Base-by-base conservation (phyloP, 2,329 filamentous ascomycete genomes). In the Lachnellula hyalina region DNA sequence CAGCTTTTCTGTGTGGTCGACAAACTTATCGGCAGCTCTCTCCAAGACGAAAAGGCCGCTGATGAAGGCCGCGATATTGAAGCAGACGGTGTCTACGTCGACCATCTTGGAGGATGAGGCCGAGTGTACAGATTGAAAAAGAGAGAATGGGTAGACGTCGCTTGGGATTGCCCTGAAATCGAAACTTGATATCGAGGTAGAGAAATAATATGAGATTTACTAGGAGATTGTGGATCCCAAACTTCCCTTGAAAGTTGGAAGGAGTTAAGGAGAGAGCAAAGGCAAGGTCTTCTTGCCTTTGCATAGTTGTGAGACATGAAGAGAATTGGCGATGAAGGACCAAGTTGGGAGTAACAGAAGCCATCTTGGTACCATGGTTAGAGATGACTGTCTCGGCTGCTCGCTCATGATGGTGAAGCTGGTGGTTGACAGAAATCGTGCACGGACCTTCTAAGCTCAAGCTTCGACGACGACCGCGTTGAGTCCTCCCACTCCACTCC, bases 21-120 rank as follows among this genome's bases (percentile, higher is more conserved):
- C 70, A 63, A 81, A 80, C 50, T 74, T 75, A 63, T 81, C 77
- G 21, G 77, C 76, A 8, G 77, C 77, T 56, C 68, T 75, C 58
- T 81, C 77, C 38, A 81, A 72, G 11, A 81, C 62, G 59, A 79
- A 79, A 0, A 79, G 68, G 1, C 72, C 71, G 11, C 71, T 69
- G 44, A 77, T 63, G 53, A 80, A 77, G 25, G 68, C 67, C 15
- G 70, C 71, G 38, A 70, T 61, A 57, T 76, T 75, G 64, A 74
- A 78, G 15, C 44, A 51, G 7, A 63, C 42, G 45, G 45, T 54
- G 48, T 65, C 54, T n/a, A 34, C 51, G 44, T 59, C 54, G 38
- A 49, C 15, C 61, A 64, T 61, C n/a, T 38, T 38, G 12, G n/a
- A 5, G 36, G 36, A 19, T 57, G 54, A 44, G 47, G 17, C 34